Conservation (phyloP, 2,329 filamentous ascomycete genomes). For the Aspergillus sojae region DNA sequence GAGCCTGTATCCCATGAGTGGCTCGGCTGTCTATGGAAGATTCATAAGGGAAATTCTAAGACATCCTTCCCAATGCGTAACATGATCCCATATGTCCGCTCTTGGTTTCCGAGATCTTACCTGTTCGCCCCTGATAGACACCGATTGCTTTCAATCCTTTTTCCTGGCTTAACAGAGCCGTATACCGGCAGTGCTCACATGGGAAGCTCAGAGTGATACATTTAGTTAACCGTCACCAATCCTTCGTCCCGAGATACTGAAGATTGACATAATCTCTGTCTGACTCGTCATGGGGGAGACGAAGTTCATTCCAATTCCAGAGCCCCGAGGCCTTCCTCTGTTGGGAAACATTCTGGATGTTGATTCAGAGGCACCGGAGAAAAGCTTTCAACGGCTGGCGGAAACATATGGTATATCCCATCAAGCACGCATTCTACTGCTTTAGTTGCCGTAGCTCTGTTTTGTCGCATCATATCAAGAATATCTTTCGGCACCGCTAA, state of each 20-base stretch:
- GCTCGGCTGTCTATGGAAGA: neutral
- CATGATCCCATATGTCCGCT: neutral
- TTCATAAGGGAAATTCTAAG: neutral
- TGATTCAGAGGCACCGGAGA: slow-evolving; percentile 58
- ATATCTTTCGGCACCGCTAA: neutral
- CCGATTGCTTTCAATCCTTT: neutral
- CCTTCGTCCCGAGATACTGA: too few relatives aligned
- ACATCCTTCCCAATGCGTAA: neutral
- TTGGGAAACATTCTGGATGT: slow-evolving; percentile 69
- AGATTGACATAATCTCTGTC: too few relatives aligned
- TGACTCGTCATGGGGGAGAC: slow-evolving; percentile 19
- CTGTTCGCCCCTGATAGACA: neutral
- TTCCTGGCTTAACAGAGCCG: neutral
- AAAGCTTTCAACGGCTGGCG: slow-evolving; percentile 59
- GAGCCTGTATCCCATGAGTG: neutral
- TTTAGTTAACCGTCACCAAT: neutral
- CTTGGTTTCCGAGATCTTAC: neutral
- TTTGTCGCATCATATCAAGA: neutral
- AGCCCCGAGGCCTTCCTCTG: slow-evolving; percentile 65
- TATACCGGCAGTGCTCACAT: neutral
- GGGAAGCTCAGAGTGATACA: neutral
- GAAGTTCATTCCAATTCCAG: slow-evolving; percentile 55
- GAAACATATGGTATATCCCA: slow-evolving; percentile 63
- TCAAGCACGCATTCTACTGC: neutral
- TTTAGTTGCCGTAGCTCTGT: neutral